Evolutionary conservation across 257 asterid genomes (phyloP), one percentile per base, ranked within the genome.

Genomic region (Capsicum pubescens): DNA sequence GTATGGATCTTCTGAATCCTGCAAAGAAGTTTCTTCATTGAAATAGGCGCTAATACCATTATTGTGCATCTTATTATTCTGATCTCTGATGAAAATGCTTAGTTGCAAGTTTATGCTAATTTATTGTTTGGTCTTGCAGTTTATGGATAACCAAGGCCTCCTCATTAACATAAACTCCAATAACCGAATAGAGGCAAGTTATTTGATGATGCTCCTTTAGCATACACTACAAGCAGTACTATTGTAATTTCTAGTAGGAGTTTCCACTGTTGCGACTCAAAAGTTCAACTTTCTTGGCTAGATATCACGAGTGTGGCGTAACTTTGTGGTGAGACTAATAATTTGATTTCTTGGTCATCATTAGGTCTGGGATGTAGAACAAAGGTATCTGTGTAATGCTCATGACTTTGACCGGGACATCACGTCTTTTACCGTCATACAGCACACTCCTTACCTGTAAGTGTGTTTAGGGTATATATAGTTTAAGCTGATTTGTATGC

Each of bases 291-390:
- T 54, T 54, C 64, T 77, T 42, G 19, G 64, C 82, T 77, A 32
- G 19, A 54, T 5, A 26, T 82, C 48, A 11, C 81, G 68, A 42
- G 54, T 61, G 82, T 77, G 64, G 32, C 48, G 52, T 36, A 39
- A 72, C 79, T 72, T 39, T 52, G 57, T 12, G n/a, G 15, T 48
- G 74, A 11, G 7, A 39, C 80, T 79, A 64, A 54, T 21, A 79
- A 69, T 79, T 74, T 82, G 58, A 17, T 80, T 69, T 16, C 63
- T 82, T 69, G 79, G 80, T 82, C 82, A 46, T 89, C 32, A 85
- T 83, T 85, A 96, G 99, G 98, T 91, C 3, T 96, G 99, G 99
- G 97, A 96, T 90, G 60, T 93, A 48, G 95, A 92, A 66, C 91
- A 83, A 84, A 92, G 87, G 88, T 80, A 86, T 74, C 82, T 92